Evolutionary conservation across 306 rosid genomes (phyloP).

Genomic region (Abrus pulchellus): DNA sequence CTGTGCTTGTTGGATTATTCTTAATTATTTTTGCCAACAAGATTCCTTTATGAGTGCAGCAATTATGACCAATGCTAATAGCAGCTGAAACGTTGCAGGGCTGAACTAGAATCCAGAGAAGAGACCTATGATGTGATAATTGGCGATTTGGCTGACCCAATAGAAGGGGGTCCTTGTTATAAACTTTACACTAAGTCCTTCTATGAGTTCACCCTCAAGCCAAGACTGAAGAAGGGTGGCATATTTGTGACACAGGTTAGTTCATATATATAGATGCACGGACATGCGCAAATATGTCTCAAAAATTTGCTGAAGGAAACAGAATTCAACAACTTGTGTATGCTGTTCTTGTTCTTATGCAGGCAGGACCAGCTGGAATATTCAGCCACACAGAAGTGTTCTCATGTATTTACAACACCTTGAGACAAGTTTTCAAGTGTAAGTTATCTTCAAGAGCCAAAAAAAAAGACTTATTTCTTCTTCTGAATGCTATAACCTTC

Average conservation of each 20-base stretch:
- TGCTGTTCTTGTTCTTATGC: constrained; percentile 3
- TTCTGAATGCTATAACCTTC: not conserved
- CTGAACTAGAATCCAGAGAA: constrained; percentile 72
- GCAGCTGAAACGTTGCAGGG: constrained; percentile 56
- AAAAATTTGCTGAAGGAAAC: not conserved
- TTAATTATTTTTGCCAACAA: not conserved
- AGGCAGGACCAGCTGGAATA: constrained; percentile 99
- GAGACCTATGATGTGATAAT: constrained; percentile 81
- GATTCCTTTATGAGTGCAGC: not conserved
- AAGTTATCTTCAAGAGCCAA: constrained; percentile 38
- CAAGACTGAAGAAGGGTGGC: constrained; percentile 83
- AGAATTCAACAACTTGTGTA: constrained; percentile 3
- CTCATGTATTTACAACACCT: constrained; percentile 89
- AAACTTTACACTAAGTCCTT: constrained; percentile 96
- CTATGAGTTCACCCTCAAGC: constrained; percentile 84
- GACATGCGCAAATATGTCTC: not conserved
- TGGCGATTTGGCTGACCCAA: constrained; percentile 96
- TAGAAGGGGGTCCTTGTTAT: constrained; percentile 97
- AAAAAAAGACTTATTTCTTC: not conserved
- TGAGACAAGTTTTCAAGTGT: constrained; percentile 94
- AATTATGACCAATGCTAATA: too few species aligned
- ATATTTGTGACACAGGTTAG: constrained; percentile 91
- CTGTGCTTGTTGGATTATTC: constrained; percentile 5
- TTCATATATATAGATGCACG: not conserved
- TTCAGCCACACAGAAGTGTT: constrained; percentile 95